These are phyloP conservation scores for Pochonia chlamydosporia DNA, from an alignment of 2,329 filamentous ascomycete genomes.

Conservation along the genomic window DNA sequence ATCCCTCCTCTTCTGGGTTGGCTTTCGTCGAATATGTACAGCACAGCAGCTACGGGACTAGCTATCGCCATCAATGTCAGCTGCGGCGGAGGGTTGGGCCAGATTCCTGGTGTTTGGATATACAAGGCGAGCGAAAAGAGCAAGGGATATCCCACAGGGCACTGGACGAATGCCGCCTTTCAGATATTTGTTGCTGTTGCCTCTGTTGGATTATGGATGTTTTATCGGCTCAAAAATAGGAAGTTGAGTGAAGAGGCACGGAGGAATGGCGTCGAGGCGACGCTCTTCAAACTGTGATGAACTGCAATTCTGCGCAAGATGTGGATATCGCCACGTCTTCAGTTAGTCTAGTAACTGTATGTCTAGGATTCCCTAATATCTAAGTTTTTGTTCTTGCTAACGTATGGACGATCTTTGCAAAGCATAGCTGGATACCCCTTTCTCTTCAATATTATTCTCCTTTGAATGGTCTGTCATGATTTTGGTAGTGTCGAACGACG, in stretches of 20 bases:
- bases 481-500: too few relatives aligned
- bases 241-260: constrained; percentile 24
- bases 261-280: constrained; percentile 24
- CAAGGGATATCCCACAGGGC: constrained; percentile 62
- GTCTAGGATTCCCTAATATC: too few relatives aligned
- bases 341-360: not conserved
- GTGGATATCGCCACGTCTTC: not conserved
- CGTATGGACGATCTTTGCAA: too few relatives aligned
- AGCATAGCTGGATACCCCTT: too few relatives aligned
- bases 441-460: too few relatives aligned
- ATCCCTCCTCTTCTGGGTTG: constrained; percentile 67
- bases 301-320: not conserved
- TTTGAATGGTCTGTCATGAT: too few relatives aligned
- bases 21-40: constrained; percentile 62
- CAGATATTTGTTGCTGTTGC: constrained; percentile 47
- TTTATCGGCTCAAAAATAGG: constrained; percentile 46
- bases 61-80: constrained; percentile 67
- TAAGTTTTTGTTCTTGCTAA: too few relatives aligned
- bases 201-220: constrained; percentile 47
- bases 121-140: constrained; percentile 58
- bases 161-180: constrained; percentile 60
- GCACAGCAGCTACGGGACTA: constrained; percentile 58
- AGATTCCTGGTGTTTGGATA: constrained; percentile 70
- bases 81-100: constrained; percentile 59
- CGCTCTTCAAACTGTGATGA: constrained; percentile 34